Conservation (phyloP, 2,329 filamentous ascomycete species). For the Clonostachys rosea region DNA sequence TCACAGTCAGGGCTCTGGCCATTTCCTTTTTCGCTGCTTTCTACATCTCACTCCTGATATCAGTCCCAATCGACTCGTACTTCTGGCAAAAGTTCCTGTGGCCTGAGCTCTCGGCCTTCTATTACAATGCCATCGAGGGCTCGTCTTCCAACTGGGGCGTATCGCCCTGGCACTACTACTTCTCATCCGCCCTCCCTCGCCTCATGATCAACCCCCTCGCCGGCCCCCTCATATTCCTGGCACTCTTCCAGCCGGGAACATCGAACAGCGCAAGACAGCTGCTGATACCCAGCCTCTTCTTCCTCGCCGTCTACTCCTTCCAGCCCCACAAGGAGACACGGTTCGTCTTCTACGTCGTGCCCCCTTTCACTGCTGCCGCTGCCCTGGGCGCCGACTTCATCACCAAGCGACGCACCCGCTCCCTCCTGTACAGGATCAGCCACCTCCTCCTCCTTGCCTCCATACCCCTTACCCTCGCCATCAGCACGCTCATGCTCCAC, state of each 20-base stretch:
- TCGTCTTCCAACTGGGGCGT: slow-evolving; percentile 85
- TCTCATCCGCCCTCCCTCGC: slow-evolving; percentile 73
- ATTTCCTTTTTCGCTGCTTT: slow-evolving; percentile 62
- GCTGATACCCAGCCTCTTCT: slow-evolving; percentile 64
- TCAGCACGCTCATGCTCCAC: slow-evolving; percentile 64
- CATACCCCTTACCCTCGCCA: slow-evolving; percentile 51
- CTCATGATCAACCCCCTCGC: slow-evolving; percentile 77
- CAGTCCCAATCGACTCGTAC: slow-evolving; percentile 79
- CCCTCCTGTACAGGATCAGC: slow-evolving; percentile 45
- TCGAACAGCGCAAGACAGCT: slow-evolving; percentile 38
- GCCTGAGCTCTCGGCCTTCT: slow-evolving; percentile 87
- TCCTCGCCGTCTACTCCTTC: slow-evolving; percentile 75
- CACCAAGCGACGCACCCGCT: slow-evolving; percentile 61
- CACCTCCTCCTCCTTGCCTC: slow-evolving; percentile 54
- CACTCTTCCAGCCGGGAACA: slow-evolving; percentile 43
- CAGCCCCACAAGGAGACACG: slow-evolving; percentile 96
- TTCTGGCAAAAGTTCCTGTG: slow-evolving; percentile 88
- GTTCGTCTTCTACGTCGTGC: slow-evolving; percentile 87
- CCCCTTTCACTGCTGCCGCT: slow-evolving; percentile 72
- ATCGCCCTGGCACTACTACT: slow-evolving; percentile 83
- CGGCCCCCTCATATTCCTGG: slow-evolving; percentile 48
- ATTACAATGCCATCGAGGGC: slow-evolving; percentile 84
- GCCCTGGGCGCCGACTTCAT: slow-evolving; percentile 70
- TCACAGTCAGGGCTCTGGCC: slow-evolving; percentile 54
- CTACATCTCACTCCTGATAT: slow-evolving; percentile 60